Evolutionary conservation across 768 basidiomycete genomes (phyloP).

Genomic region (Boletus sensibilis): DNA sequence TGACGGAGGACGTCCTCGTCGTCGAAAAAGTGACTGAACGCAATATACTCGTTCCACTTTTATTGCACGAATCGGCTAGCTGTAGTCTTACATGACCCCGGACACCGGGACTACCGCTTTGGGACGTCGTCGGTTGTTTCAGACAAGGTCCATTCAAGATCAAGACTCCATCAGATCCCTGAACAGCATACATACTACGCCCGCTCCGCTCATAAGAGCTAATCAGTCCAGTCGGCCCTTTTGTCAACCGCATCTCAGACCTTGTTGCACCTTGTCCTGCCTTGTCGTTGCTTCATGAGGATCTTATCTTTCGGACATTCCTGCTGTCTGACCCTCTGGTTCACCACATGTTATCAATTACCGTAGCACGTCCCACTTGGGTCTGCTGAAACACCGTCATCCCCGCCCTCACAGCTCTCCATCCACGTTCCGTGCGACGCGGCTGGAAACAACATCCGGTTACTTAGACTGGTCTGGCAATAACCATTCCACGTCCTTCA

Average conservation of each 20-base stretch:
- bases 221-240: too few relatives aligned
- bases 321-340: not conserved
- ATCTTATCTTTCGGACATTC: too few relatives aligned
- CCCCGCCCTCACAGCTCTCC: not conserved
- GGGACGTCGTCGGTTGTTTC: not conserved
- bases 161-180: not conserved
- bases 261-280: not conserved
- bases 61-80: slow-evolving; percentile 25
- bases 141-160: not conserved
- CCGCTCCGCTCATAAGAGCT: too few relatives aligned
- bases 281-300: not conserved
- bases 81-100: slow-evolving; percentile 20
- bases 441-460: not conserved
- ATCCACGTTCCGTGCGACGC: not conserved
- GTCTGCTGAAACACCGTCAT: not conserved
- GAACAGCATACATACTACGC: too few relatives aligned
- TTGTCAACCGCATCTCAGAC: not conserved
- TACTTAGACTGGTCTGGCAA: too few relatives aligned
- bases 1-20: not conserved
- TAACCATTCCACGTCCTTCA: slow-evolving; percentile 11
- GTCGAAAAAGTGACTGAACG: not conserved
- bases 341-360: not conserved
- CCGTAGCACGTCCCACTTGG: not conserved
- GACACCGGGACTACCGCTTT: slow-evolving; percentile 18
- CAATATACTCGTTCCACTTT: slow-evolving; percentile 31